Evolutionary conservation across 352 stramenopile species (phyloP), one percentile per base, ranked within the genome.

Genomic region (Nothophytophthora sp.): DNA sequence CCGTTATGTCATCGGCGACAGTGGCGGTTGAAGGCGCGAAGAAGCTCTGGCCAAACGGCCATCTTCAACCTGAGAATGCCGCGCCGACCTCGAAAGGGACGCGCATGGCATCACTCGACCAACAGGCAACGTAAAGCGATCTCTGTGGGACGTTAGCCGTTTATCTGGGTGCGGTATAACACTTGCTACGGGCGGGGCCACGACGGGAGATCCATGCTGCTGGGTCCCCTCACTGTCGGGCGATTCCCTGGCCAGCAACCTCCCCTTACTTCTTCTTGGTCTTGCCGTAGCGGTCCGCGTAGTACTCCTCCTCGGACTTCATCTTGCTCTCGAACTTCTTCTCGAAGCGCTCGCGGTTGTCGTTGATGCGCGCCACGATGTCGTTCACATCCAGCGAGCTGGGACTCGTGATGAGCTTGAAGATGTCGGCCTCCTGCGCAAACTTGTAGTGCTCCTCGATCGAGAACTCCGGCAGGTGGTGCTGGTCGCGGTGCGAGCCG

Each of bases 281-380:
- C 64, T 86, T 86, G 48, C 59, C 59, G 55, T 97, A 97, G 43
- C 89, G 84, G 47, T 95, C 85, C 37, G 88, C 85, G 67, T 97
- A 97, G 67, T 97, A 97, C 66, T 96, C 87, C 40, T 91, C 77
- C 59, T 97, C 87, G n/a, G 89, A 76, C 71, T 95, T 87, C 86
- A 96, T 97, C 70, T 96, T 97, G 81, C 77, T 96, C 55, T 83
- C 83, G 63, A 96, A 96, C 71, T 97, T 97, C 70, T 94, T 93
- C 61, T 96, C 87, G 27, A 96, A 92, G n/a, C 83, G 81, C 42
- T 94, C 84, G 44, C 82, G 82, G 60, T 96, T 95, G 49, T 90
- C 76, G 56, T 90, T 91, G 66, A 96, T 96, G 46, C 89, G 87
- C 25, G 72, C 78, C 43, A 96, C 85, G 47, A 96, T 96, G 60